These are phyloP conservation scores for Colletotrichum cuscutae DNA, from an alignment of 2,329 filamentous ascomycete species.

Conservation along the genomic window DNA sequence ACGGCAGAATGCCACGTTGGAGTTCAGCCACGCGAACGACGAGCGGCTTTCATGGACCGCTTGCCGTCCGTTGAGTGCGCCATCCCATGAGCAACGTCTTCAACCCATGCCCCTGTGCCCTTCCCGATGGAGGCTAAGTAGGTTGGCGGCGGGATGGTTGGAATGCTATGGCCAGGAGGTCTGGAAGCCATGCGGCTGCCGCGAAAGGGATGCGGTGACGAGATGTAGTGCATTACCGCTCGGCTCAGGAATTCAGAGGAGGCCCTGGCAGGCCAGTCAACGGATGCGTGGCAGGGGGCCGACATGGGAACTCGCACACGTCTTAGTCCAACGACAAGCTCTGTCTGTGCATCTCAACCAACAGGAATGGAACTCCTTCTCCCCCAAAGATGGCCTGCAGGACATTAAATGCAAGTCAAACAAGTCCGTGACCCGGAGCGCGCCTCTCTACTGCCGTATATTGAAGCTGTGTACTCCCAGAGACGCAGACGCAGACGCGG, in stretches of 20 bases:
- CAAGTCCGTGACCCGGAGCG: conserved; percentile 21
- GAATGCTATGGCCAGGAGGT: conserved; percentile 10
- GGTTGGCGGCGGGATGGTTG: conserved; percentile 20
- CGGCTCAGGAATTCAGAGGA: conserved; percentile 30
- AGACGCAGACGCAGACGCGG: not conserved
- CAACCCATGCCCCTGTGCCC: conserved; percentile 2
- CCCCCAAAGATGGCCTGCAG: conserved; percentile 25
- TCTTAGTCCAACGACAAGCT: conserved; percentile 26
- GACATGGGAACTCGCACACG: conserved; percentile 28
- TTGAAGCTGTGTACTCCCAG: conserved; percentile 1
- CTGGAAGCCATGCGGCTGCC: conserved; percentile 23
- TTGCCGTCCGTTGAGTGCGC: conserved; percentile 13
- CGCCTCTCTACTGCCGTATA: not conserved
- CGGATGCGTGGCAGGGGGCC: conserved; percentile 17
- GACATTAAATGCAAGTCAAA: conserved; percentile 30
- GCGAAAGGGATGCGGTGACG: conserved; percentile 29
- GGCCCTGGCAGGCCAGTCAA: conserved; percentile 9
- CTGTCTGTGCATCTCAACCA: conserved; percentile 33
- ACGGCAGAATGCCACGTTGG: conserved; percentile 17
- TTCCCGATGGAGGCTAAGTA: conserved; percentile 11
- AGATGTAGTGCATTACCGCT: conserved; percentile 33
- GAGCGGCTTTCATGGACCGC: conserved; percentile 15
- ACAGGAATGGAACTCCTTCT: conserved; percentile 31
- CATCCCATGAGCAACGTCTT: conserved; percentile 7
- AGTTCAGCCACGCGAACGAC: conserved; percentile 21